Conservation (phyloP, 352 stramenopile genomes). For the Sclerospora graminicola region DNA sequence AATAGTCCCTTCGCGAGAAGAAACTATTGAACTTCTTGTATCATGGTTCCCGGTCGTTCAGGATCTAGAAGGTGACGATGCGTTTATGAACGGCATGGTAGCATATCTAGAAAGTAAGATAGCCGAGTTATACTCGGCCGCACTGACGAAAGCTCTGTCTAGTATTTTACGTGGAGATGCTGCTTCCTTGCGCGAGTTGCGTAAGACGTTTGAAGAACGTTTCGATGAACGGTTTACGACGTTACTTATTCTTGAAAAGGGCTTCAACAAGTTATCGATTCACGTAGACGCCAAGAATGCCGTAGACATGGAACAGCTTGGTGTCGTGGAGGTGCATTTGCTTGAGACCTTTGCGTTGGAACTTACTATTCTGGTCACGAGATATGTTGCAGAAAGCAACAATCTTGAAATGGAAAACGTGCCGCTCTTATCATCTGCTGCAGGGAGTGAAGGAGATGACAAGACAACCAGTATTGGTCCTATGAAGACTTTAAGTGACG, state of each 20-base stretch:
- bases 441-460: conserved; percentile 1
- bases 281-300: conserved; percentile 43
- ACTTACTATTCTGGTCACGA: conserved; percentile 45
- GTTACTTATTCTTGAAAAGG: conserved; percentile 51
- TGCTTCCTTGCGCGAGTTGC: conserved; percentile 52
- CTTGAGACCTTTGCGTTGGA: conserved; percentile 39
- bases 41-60: conserved; percentile 42
- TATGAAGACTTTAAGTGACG: conserved; percentile 36
- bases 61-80: conserved; percentile 41
- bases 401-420: conserved; percentile 47
- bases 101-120: conserved; percentile 35
- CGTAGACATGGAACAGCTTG: conserved; percentile 31
- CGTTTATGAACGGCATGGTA: conserved; percentile 47
- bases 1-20: conserved; percentile 39
- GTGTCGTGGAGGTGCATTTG: conserved; percentile 40
- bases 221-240: conserved; percentile 54
- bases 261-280: conserved; percentile 54
- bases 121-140: conserved; percentile 35
- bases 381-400: conserved; percentile 56
- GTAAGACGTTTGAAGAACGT: conserved; percentile 62
- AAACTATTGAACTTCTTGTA: conserved; percentile 33
- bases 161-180: conserved; percentile 66
- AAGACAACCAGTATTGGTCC: background rate
- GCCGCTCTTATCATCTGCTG: conserved; percentile 18
- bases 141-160: conserved; percentile 41